phyloP scores from a whole-genome alignment of 257 asterid genomes.

The Solanum pennellii region DNA sequence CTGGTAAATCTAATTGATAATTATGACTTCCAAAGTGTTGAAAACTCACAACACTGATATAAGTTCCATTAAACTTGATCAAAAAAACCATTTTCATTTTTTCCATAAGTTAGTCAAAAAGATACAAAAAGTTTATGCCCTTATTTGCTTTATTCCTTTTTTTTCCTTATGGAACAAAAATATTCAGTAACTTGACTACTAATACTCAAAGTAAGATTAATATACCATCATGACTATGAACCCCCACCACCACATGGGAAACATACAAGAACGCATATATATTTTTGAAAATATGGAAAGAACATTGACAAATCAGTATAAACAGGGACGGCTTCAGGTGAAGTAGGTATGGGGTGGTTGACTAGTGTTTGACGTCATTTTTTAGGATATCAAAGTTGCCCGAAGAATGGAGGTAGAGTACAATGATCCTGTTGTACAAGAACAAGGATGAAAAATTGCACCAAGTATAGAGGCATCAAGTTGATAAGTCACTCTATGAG shows the following conservation, averaged over 20 bases:
- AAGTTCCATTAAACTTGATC: not conserved
- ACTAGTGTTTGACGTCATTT: not conserved
- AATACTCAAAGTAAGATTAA: not conserved
- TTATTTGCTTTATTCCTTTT: not conserved
- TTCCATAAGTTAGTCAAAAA: not conserved
- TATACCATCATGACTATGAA: not conserved
- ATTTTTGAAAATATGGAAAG: not conserved
- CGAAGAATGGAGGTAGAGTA: not conserved
- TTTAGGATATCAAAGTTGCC: not conserved
- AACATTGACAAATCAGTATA: not conserved
- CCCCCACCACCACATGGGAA: not conserved
- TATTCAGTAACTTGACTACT: not conserved
- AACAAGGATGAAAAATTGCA: not conserved
- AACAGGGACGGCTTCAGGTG: not conserved
- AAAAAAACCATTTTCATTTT: not conserved
- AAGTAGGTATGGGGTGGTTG: not conserved
- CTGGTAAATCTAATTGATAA: not conserved
- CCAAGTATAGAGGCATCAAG: not conserved
- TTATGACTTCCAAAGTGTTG: not conserved
- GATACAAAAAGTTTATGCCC: not conserved
- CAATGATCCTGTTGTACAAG: not conserved
- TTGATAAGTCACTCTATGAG: not conserved
- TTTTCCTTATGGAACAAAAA: not conserved
- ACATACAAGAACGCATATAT: not conserved
- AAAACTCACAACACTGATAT: not conserved